Evolutionary conservation across 345 rosid species (phyloP), one percentile per base, ranked within the genome.

Genomic region (Luvunga scandens): DNA sequence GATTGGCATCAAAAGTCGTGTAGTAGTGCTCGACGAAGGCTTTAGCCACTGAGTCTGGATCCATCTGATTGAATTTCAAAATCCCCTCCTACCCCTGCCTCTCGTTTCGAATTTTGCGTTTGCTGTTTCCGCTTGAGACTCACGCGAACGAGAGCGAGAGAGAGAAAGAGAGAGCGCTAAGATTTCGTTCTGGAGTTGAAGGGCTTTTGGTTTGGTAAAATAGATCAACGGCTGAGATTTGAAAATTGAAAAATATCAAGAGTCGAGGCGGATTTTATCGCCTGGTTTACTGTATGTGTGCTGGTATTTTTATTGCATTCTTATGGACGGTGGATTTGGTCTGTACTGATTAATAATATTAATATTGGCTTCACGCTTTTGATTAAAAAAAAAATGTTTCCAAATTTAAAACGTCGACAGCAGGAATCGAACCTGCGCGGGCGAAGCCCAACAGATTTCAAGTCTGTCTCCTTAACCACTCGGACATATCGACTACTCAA

Each of bases 401-500:
- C 1, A 42, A 45, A 45, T 45, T 45, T 45, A 4, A 10, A 3
- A 9, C 95, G 93, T 89, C 89, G 89, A 90, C 92, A 90, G 93
- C 90, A 89, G 94, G 95, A 88, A 87, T 91, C 90, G 94, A 93
- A 91, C 90, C 89, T 88, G 92, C 92, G 92, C 89, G 89, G 90
- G 93, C 92, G 78, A 18, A 86, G 86, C 93, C 92, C 91, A 90
- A 88, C 88, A 90, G 91, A 93, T 93, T 91, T 93, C 93, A 89
- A 89, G 93, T 92, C 94, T 91, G 89, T 88, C 98, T 92, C 94
- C 98, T 93, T 93, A 91, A 93, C 92, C 98, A 91, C 95, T 93
- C 95, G 93, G 94, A 93, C 97, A 93, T 92, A 93, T 92, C 90
- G 95, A n/a, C n/a, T n/a, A n/a, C n/a, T n/a, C n/a, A n/a, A n/a